Percentiles rank a stretch among this genome's conserved stretches.
Conservation (phyloP, 371 early-diverging fungal genomes). For the Mucor lusitanicus region DNA sequence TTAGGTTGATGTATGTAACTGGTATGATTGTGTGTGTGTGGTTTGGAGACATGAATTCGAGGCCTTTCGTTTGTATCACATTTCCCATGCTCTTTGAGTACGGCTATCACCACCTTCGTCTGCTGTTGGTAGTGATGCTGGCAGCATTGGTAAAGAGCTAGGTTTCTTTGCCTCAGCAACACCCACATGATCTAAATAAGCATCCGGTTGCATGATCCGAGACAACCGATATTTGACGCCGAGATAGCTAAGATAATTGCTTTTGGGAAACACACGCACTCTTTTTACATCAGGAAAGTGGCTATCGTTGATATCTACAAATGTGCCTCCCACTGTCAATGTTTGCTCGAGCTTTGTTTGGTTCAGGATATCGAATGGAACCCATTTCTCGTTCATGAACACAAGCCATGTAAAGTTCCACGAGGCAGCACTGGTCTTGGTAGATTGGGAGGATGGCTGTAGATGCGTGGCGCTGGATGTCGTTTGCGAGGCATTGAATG, state of each 20-base stretch:
- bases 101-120: conserved; percentile 1
- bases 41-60: not conserved
- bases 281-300: conserved; percentile 37
- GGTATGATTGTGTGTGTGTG: not conserved
- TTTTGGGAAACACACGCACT: conserved; percentile 39
- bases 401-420: conserved; percentile 44
- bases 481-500: not conserved
- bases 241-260: conserved; percentile 39
- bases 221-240: conserved; percentile 41
- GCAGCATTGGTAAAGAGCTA: not conserved
- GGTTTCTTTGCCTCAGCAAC: conserved; percentile 22
- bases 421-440: not conserved
- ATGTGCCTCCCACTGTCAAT: conserved; percentile 34
- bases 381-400: conserved; percentile 38
- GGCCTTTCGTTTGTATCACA: not conserved
- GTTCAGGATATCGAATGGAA: conserved; percentile 35
- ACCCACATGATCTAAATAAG: conserved; percentile 34
- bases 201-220: conserved; percentile 45
- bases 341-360: conserved; percentile 41
- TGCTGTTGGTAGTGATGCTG: not conserved
- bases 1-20: not conserved
- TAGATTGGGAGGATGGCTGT: not conserved
- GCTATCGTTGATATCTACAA: conserved; percentile 36
- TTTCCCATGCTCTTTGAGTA: conserved; percentile 3
- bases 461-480: not conserved